These are phyloP conservation scores for Neurospora sp. DNA, from an alignment of 495 filamentous ascomycete genomes.

Conservation along the genomic window DNA sequence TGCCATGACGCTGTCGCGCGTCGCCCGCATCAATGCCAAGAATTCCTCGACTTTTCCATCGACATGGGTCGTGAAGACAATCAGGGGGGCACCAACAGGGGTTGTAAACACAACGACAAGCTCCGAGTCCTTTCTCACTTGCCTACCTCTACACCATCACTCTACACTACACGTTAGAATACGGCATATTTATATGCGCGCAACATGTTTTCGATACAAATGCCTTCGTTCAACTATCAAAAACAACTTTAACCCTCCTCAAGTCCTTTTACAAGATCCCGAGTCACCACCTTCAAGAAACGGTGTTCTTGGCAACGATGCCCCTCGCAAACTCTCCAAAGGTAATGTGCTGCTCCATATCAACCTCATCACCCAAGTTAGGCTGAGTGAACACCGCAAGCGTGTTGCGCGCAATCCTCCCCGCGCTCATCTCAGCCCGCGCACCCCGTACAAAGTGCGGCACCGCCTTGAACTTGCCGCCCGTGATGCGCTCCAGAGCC, in stretches of 20 bases:
- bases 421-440: slow-evolving; percentile 31
- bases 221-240: background rate
- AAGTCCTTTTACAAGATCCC: background rate
- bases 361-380: slow-evolving; percentile 80
- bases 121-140: background rate
- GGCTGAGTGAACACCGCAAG: slow-evolving; percentile 97
- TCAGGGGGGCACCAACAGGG: background rate
- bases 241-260: background rate
- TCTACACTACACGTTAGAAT: background rate
- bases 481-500: slow-evolving; percentile 78
- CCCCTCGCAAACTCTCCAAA: slow-evolving; percentile 86
- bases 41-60: background rate
- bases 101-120: background rate
- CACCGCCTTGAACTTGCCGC: slow-evolving; percentile 82
- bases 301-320: slow-evolving; percentile 72
- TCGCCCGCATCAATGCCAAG: background rate
- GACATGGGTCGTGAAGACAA: background rate
- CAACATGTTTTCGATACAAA: background rate
- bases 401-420: slow-evolving; percentile 74
- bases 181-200: too few species aligned
- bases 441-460: slow-evolving; percentile 89
- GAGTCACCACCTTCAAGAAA: slow-evolving; percentile 15
- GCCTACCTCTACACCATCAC: background rate
- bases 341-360: slow-evolving; percentile 53
- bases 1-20: background rate